Conservation (phyloP, 106 monocot species). For the Gastrodia elata region DNA sequence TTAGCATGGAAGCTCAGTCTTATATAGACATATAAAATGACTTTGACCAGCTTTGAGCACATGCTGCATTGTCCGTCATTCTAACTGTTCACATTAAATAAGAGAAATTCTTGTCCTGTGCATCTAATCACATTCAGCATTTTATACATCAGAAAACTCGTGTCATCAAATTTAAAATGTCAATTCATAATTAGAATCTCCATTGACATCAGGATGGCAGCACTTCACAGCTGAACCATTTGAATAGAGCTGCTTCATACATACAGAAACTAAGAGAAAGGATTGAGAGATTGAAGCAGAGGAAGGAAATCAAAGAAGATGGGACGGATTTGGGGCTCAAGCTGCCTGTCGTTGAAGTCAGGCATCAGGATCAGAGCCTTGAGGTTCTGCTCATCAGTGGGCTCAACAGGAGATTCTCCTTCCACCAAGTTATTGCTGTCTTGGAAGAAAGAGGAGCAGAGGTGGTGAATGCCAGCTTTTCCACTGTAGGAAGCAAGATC, state of each 20-base stretch:
- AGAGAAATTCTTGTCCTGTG: too few relatives aligned
- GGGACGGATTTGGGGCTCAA: background rate
- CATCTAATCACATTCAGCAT: too few relatives aligned
- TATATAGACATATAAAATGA: background rate
- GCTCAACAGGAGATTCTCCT: constrained; percentile 16
- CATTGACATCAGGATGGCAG: constrained; percentile 6
- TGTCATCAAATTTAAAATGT: background rate
- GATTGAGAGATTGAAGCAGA: constrained; percentile 32
- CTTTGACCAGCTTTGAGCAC: background rate
- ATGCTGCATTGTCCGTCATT: background rate
- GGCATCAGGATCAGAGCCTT: constrained; percentile 35
- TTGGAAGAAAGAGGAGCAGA: constrained; percentile 82
- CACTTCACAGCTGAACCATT: constrained; percentile 20
- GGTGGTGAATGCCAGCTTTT: constrained; percentile 60
- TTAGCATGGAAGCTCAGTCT: too few relatives aligned
- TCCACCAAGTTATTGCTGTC: constrained; percentile 41
- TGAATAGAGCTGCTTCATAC: constrained; percentile 31
- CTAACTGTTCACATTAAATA: background rate
- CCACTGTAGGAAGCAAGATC: constrained; percentile 37
- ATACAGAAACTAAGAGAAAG: constrained; percentile 23
- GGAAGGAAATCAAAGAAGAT: constrained; percentile 1
- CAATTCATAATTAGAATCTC: background rate
- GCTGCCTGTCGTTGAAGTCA: constrained; percentile 56
- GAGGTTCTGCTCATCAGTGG: constrained; percentile 55
- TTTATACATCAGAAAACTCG: too few relatives aligned